Base-by-base conservation (phyloP, 2,329 filamentous ascomycete genomes). In the Diaporthe batatas region DNA sequence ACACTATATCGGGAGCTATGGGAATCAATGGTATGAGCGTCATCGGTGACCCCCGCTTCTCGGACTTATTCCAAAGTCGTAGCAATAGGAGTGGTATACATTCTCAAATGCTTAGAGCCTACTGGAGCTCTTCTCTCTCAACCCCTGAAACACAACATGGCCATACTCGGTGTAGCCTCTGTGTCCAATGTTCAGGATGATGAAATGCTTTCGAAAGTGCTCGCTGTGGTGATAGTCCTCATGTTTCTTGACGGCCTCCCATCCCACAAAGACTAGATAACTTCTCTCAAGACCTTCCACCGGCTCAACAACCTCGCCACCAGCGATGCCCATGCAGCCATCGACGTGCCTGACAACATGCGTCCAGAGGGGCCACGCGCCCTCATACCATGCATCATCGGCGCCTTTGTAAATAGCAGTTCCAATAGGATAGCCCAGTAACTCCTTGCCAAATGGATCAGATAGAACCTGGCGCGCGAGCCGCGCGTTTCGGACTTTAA, bases 191-290 rank as follows among this genome's bases (percentile, higher is more conserved):
- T 70, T 71, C 62, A 81, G 73, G 23, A 82, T 78, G 11, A 80
- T 72, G 39, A 75, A 73, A 54, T 78, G 77, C 34, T 77, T 75
- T 18, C 51, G 71, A 68, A 82, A 83, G 62, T 82, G 78, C 68
- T 79, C 75, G 3, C 79, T 82, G 67, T 79, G 75, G 70, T 83
- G 81, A 72, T 83, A 83, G 23, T 74, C 76, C 51, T 82, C 78
- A 72, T 83, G 32, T 79, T 67, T 55, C 44, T 79, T 76, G 7
- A 81, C 75, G 65, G 75, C 79, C 72, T 80, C 77, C 82, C 80
- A 82, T n/a, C 79, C 80, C 11, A 82, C 80, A 70, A 78, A 80
- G 25, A 81, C 81, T 10, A 82, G 72, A 75, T 79, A 82, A 34
- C 76, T 78, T 6, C 72, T 73, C 11, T 74, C 75, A 34, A 77